Base-by-base conservation (phyloP, 2,329 filamentous ascomycete species). In the Aspergillus sp. region DNA sequence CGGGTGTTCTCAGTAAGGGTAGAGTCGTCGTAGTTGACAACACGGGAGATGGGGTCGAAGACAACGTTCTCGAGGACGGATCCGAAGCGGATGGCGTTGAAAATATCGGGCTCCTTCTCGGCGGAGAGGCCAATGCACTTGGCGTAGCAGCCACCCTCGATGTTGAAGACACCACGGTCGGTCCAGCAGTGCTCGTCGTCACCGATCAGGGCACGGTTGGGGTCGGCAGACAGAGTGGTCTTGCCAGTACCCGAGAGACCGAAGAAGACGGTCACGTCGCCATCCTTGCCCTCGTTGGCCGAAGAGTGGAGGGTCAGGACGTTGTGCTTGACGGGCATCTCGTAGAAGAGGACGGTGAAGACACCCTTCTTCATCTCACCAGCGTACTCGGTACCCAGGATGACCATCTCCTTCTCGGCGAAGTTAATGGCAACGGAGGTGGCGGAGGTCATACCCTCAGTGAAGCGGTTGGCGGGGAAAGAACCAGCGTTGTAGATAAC, bases 131-230 rank as follows among this genome's bases (percentile, higher is more conserved):
- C 94, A 76, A 99, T 94, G 80, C 90, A 94, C 89, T 99, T 99
- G 80, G 95, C 95, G 82, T 99, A 99, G 87, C 95, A 99, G 67
- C 95, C 95, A 72, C 95, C 95, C 83, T 99, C 95, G 61, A 99
- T 99, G 87, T 99, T 99, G 90, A 99, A 99, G 77, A 99, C 88
- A 78, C 95, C 95, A 60, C 81, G 87, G 77, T 99, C 95, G 71
- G 89, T 93, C 95, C 95, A 99, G 90, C 95, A 98, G 87, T 99
- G 95, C 89, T 99, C 95, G 76, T 99, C 95, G 73, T 99, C 95
- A 77, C 95, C 95, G 72, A 99, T 99, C 74, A 99, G 83, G 67
- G 91, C 88, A 77, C 95, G 93, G 85, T 97, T 96, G 72, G 93
- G 92, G 80, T 99, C 95, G 62, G 95, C 95, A 64, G 95, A 98